A percentile compares a stretch with the other conserved stretches of the same genome.
phyloP scores from a whole-genome alignment of 768 basidiomycete genomes.

The Mycena belliarum region DNA sequence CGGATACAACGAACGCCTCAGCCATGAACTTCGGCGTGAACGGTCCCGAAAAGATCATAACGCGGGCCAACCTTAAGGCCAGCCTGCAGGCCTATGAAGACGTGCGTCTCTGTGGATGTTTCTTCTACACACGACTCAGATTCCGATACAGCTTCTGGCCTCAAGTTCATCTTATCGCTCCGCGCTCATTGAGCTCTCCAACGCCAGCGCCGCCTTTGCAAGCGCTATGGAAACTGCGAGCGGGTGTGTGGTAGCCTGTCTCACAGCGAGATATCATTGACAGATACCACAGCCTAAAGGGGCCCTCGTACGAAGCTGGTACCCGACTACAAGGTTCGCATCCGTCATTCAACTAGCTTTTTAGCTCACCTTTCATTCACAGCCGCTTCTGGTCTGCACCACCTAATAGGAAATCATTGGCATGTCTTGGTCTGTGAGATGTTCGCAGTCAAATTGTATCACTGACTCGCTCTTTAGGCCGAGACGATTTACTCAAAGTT shows the following conservation, averaged over 20 bases:
- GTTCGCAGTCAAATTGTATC: neutral
- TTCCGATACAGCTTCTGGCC: constrained; percentile 59
- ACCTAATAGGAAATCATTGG: constrained; percentile 91
- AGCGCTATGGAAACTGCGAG: constrained; percentile 85
- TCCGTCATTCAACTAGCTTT: neutral
- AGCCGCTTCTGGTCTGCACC: constrained; percentile 85
- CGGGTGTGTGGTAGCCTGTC: constrained; percentile 48
- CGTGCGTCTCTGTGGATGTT: constrained; percentile 42
- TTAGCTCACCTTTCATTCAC: constrained; percentile 7
- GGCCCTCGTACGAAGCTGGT: constrained; percentile 77
- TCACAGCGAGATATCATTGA: neutral
- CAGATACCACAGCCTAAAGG: constrained; percentile 62
- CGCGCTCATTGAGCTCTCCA: constrained; percentile 79
- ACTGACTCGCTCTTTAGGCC: constrained; percentile 46
- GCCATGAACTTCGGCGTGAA: constrained; percentile 73
- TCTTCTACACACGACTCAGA: neutral
- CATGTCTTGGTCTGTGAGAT: constrained; percentile 73
- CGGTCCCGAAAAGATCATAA: constrained; percentile 82
- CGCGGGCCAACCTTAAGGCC: constrained; percentile 72
- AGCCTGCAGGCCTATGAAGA: constrained; percentile 82
- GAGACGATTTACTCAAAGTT: constrained; percentile 88
- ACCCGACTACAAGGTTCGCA: constrained; percentile 63
- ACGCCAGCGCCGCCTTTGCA: constrained; percentile 82
- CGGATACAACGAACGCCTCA: constrained; percentile 78
- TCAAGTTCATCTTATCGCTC: constrained; percentile 78